phyloP scores from a whole-genome alignment of 768 basidiomycete species.

The Tephrocybe sp. region DNA sequence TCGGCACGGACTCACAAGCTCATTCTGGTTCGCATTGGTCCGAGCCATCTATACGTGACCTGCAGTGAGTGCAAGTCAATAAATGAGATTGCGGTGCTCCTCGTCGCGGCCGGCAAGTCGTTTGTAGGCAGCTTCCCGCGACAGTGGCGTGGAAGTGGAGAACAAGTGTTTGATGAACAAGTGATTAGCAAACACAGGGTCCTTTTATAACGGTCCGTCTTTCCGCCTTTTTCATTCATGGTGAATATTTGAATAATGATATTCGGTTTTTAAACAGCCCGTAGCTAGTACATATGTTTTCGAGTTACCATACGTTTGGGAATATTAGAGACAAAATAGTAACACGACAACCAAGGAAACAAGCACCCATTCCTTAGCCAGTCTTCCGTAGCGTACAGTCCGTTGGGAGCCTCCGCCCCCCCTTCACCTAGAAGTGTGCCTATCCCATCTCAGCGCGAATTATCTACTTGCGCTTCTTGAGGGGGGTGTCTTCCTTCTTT shows the following conservation, averaged over 20 bases:
- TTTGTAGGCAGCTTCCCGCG: slow-evolving; percentile 1
- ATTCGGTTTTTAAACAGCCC: slow-evolving; percentile 12
- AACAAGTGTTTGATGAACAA: slow-evolving; percentile 13
- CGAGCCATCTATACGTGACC: slow-evolving; percentile 19
- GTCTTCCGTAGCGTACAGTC: slow-evolving; percentile 12
- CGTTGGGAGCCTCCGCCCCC: slow-evolving; percentile 17
- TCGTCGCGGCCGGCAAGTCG: slow-evolving; percentile 6
- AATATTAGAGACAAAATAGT: slow-evolving; percentile 15
- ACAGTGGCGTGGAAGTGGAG: slow-evolving; percentile 11
- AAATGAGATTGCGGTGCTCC: background rate
- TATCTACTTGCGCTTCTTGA: slow-evolving; percentile 68
- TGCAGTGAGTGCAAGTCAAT: background rate
- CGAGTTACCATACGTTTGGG: slow-evolving; percentile 13
- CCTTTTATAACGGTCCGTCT: background rate
- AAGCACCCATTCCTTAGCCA: slow-evolving; percentile 9
- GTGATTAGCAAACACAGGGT: slow-evolving; percentile 12
- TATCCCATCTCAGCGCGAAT: background rate
- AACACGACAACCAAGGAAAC: slow-evolving; percentile 14
- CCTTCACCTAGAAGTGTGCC: slow-evolving; percentile 14
- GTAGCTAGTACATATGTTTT: slow-evolving; percentile 18
- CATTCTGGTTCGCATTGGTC: slow-evolving; percentile 23
- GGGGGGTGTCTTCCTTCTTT: slow-evolving; percentile 63
- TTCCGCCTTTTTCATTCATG: background rate
- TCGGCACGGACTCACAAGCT: slow-evolving; percentile 22
- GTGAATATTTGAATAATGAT: slow-evolving; percentile 5